Conservation (phyloP, 805 yeast species). For the Tetrapisispora fleetii region DNA sequence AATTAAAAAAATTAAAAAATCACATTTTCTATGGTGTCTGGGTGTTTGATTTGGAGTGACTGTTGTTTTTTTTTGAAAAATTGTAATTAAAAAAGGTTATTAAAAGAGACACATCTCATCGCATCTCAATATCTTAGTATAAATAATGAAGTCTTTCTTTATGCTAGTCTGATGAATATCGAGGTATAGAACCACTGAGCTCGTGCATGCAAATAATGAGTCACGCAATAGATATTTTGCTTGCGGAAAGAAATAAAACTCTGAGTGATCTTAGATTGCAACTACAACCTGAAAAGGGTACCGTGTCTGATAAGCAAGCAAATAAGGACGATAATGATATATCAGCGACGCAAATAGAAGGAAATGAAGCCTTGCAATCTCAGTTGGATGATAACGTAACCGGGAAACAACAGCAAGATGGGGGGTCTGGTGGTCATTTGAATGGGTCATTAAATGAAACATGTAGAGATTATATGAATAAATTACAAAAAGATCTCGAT, state of each 20-base stretch:
- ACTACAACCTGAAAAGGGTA: neutral
- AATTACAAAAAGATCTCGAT: slow-evolving; percentile 31
- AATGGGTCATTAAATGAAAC: slow-evolving; percentile 11
- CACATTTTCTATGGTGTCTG: neutral
- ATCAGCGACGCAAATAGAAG: neutral
- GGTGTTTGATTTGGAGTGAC: neutral
- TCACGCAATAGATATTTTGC: neutral
- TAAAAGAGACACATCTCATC: too few species aligned
- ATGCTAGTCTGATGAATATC: too few species aligned
- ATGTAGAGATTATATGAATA: slow-evolving; percentile 31
- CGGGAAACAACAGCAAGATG: neutral
- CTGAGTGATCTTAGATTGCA: neutral
- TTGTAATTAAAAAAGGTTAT: too few species aligned
- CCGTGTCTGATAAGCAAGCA: too few species aligned
- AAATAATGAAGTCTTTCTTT: too few species aligned
- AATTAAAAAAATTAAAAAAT: neutral
- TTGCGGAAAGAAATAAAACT: neutral
- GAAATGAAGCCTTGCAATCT: neutral
- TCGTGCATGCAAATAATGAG: neutral
- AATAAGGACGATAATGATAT: neutral
- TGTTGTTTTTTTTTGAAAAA: neutral
- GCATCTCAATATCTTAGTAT: too few species aligned
- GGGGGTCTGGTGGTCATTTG: neutral
- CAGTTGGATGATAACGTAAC: neutral
- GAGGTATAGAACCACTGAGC: neutral